A percentile compares a stretch with the other conserved stretches of the same genome.
These are phyloP conservation scores for Pyrrhoderma lamaoense DNA, from an alignment of 1,284 basidiomycete genomes.

Conservation along the genomic window DNA sequence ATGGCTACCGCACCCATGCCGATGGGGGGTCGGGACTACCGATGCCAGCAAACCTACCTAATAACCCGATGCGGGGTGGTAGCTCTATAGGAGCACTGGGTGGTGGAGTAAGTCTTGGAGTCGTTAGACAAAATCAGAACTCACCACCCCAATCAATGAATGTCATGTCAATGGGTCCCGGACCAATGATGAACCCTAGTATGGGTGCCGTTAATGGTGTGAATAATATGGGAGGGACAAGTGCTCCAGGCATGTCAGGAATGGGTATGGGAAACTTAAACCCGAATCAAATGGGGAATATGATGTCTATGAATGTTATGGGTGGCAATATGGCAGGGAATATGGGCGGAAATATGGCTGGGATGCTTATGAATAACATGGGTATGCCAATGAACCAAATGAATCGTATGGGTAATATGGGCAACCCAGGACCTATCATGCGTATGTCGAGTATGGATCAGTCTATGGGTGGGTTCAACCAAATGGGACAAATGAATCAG, in stretches of 20 bases:
- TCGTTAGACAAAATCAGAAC: slow-evolving; percentile 16
- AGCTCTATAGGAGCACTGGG: slow-evolving; percentile 23
- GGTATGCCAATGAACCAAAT: slow-evolving; percentile 33
- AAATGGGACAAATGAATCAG: neutral
- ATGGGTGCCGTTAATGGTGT: slow-evolving; percentile 22
- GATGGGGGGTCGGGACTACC: neutral
- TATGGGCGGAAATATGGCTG: slow-evolving; percentile 28
- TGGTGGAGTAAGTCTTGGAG: slow-evolving; percentile 21
- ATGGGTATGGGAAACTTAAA: slow-evolving; percentile 26
- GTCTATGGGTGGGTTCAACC: slow-evolving; percentile 1
- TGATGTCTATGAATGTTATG: slow-evolving; percentile 28
- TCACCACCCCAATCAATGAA: slow-evolving; percentile 20
- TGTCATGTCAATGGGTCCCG: slow-evolving; percentile 21
- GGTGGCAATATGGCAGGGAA: slow-evolving; percentile 26
- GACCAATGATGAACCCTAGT: slow-evolving; percentile 18
- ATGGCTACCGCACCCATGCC: too few species aligned
- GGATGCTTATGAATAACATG: slow-evolving; percentile 22
- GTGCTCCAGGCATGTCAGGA: slow-evolving; percentile 23
- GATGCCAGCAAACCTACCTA: slow-evolving; percentile 17
- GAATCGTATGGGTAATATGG: slow-evolving; percentile 30
- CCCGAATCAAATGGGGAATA: slow-evolving; percentile 23
- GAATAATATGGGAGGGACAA: slow-evolving; percentile 28
- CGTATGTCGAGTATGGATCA: too few species aligned
- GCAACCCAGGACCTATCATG: neutral
- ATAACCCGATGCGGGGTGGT: slow-evolving; percentile 11